Conservation (phyloP, 768 basidiomycete genomes). For the Pleurotus pulmonarius region DNA sequence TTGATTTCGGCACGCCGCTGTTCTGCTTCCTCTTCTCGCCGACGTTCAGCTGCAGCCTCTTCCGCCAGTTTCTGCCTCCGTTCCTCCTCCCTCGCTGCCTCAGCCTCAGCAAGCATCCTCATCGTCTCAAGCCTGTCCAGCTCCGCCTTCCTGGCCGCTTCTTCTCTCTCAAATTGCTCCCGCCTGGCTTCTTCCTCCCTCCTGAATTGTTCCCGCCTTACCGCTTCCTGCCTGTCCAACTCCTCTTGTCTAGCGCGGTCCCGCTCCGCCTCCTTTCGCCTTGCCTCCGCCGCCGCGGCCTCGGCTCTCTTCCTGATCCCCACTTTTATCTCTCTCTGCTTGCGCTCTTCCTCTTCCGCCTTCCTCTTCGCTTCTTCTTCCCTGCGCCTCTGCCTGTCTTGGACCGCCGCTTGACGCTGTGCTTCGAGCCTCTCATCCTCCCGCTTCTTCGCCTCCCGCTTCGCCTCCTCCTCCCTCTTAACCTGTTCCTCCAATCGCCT, state of each 20-base stretch:
- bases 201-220: constrained; percentile 19
- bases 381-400: constrained; percentile 7
- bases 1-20: not conserved
- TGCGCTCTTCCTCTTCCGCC: constrained; percentile 14
- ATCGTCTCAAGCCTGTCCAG: constrained; percentile 14
- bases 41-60: constrained; percentile 15
- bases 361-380: constrained; percentile 12
- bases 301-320: constrained; percentile 2
- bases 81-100: constrained; percentile 11
- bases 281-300: constrained; percentile 18
- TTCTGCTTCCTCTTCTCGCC: constrained; percentile 15
- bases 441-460: not conserved
- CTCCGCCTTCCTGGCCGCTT: constrained; percentile 10
- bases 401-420: constrained; percentile 10
- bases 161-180: not conserved
- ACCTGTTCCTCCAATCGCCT: constrained; percentile 4
- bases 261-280: constrained; percentile 18
- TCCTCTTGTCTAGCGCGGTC: not conserved
- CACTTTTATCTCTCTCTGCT: constrained; percentile 2
- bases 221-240: constrained; percentile 5
- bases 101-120: constrained; percentile 14
- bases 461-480: constrained; percentile 1
- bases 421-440: constrained; percentile 13
- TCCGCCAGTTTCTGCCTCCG: constrained; percentile 6
- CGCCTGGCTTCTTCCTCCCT: constrained; percentile 12